These are phyloP conservation scores for Cucurbitaria berberidis DNA, from an alignment of 2,329 filamentous ascomycete genomes.

Conservation along the genomic window DNA sequence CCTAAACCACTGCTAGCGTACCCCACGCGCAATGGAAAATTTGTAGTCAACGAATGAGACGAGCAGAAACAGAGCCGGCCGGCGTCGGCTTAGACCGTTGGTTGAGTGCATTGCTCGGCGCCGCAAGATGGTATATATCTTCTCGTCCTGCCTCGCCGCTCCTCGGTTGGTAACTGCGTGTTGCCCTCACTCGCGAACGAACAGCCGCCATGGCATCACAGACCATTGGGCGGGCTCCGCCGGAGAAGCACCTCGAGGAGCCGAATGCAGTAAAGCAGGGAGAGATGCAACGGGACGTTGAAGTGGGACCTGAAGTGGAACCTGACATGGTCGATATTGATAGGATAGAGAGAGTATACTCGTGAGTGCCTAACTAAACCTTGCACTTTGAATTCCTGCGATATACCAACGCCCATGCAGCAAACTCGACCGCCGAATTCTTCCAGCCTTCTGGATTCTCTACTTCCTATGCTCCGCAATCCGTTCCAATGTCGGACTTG, in stretches of 20 bases:
- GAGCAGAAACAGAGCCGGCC: constrained; percentile 8
- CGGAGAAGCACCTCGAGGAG: constrained; percentile 28
- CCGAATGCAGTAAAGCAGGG: constrained; percentile 26
- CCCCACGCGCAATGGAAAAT: constrained; percentile 28
- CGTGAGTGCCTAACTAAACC: constrained; percentile 24
- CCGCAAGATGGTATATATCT: not conserved
- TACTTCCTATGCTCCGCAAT: constrained; percentile 95
- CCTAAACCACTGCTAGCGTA: constrained; percentile 27
- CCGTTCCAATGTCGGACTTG: constrained; percentile 87
- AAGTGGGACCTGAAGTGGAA: constrained; percentile 37
- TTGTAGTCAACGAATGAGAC: constrained; percentile 19
- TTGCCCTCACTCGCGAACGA: not conserved
- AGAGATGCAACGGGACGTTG: constrained; percentile 41
- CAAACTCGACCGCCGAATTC: constrained; percentile 65
- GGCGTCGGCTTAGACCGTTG: constrained; percentile 24
- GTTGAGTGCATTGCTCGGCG: not conserved
- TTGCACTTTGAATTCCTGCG: not conserved
- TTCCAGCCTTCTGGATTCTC: constrained; percentile 82
- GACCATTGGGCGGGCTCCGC: constrained; percentile 13
- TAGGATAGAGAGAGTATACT: constrained; percentile 47
- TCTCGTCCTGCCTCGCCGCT: not conserved
- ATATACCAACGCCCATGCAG: constrained; percentile 38
- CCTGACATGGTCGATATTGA: constrained; percentile 43
- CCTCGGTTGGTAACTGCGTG: too few species aligned
- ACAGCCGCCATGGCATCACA: constrained; percentile 29